Conservation (phyloP, 306 rosid genomes). For the Datisca glomerata region DNA sequence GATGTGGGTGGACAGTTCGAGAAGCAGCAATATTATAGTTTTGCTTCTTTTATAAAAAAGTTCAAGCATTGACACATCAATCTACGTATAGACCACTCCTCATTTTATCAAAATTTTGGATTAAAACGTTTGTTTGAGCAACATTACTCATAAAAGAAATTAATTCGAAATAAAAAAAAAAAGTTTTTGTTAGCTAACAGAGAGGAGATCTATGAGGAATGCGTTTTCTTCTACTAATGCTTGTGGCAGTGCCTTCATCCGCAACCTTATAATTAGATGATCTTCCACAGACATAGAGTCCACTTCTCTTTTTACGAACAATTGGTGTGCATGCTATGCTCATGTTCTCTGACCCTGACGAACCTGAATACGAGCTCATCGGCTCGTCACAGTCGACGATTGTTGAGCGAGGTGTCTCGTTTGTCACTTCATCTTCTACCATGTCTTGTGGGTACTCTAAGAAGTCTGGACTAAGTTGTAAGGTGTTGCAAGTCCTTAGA, state of each 20-base stretch:
- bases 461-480: constrained; percentile 73
- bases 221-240: constrained; percentile 81
- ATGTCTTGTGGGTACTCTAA: constrained; percentile 72
- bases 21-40: too few relatives aligned
- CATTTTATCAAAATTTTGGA: too few relatives aligned
- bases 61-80: too few relatives aligned
- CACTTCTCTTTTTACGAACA: constrained; percentile 79
- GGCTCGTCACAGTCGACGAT: constrained; percentile 63
- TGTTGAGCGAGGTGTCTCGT: constrained; percentile 55
- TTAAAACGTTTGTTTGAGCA: too few relatives aligned
- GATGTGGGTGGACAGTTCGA: too few relatives aligned
- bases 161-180: background rate
- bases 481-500: constrained; percentile 48
- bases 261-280: constrained; percentile 53
- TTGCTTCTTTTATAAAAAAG: too few relatives aligned
- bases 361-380: constrained; percentile 38
- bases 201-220: constrained; percentile 91
- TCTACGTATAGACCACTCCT: too few relatives aligned
- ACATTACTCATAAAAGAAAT: too few relatives aligned
- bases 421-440: constrained; percentile 61
- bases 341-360: constrained; percentile 56
- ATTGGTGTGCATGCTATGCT: constrained; percentile 45
- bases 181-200: constrained; percentile 22
- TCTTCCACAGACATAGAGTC: constrained; percentile 54
- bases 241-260: constrained; percentile 55